These are phyloP conservation scores for Viola odorata DNA, from an alignment of 345 rosid species.

Conservation along the genomic window DNA sequence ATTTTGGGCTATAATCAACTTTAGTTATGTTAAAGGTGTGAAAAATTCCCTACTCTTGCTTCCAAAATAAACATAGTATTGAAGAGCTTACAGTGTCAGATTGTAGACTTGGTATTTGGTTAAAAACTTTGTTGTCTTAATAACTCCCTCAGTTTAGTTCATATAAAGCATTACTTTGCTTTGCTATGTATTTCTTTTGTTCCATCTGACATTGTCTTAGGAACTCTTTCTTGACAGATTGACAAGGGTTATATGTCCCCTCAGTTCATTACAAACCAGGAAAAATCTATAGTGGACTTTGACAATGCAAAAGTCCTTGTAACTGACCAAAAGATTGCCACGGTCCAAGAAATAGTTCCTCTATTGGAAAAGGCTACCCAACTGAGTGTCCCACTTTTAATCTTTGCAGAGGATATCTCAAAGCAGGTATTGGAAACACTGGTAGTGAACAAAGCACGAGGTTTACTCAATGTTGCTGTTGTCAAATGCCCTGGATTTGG, in stretches of 20 bases:
- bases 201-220: background rate
- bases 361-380: slow-evolving; percentile 68
- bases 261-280: slow-evolving; percentile 77
- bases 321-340: slow-evolving; percentile 62
- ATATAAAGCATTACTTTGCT: background rate
- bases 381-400: slow-evolving; percentile 69
- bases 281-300: slow-evolving; percentile 66
- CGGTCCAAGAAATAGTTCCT: slow-evolving; percentile 66
- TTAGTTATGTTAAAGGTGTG: too few species aligned
- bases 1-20: too few species aligned
- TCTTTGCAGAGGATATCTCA: slow-evolving; percentile 77
- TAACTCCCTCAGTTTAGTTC: too few species aligned
- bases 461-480: slow-evolving; percentile 73
- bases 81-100: too few species aligned
- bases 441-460: slow-evolving; percentile 64
- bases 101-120: background rate
- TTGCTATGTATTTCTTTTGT: background rate
- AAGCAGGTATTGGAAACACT: slow-evolving; percentile 61
- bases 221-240: slow-evolving; percentile 39
- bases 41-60: too few species aligned
- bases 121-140: background rate
- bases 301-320: slow-evolving; percentile 73
- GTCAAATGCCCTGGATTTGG: slow-evolving; percentile 75
- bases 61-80: too few species aligned
- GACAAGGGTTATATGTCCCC: slow-evolving; percentile 84